Base-by-base conservation (phyloP, 179 eudicot genomes). In the Beta lomatogona region DNA sequence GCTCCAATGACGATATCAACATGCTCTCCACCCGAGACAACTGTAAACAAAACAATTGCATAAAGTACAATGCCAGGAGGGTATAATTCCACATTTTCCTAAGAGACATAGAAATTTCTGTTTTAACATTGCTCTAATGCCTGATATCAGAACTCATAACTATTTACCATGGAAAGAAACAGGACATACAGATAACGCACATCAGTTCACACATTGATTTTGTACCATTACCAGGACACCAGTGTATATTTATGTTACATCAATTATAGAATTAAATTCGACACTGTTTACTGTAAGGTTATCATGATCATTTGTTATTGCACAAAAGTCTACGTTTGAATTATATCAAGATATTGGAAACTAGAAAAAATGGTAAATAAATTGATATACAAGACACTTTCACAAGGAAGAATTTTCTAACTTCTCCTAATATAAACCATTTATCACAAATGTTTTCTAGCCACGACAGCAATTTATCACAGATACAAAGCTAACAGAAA, bases 21-120 rank as follows among this genome's bases (percentile, higher is more conserved):
- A 79, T 96, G 99, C 89, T 96, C 99, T 80, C 99, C 99, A 79
- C 97, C 97, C 88, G 98, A 96, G 77, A 88, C 99, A 87, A 88
- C 99, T 96, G 80, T 48, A 76, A 36, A 80, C 57, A 71, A 65
- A 58, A 65, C 79, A 44, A 67, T 22, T 76, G 45, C 28, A 60
- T 59, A 50, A 48, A 70, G 25, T 58, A 10, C 36, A 54, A 60
- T 36, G 76, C 48, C 55, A 72, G 66, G 25, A 10, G 22, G 12
- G 14, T 19, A 16, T 25, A 77, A 25, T 28, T n/a, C 15, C 60
- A 65, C 57, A 25, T 44, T 9, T 36, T 48, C 54, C 44, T 12
- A 66, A 71, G 9, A 61, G 9, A 4, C 14, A 22, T 19, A 18
- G 3, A 25, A 7, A 21, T 15, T 41, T 4, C 55, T 12, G 18